Conservation (phyloP, 1,284 basidiomycete species). For the Pholiota adiposa region DNA sequence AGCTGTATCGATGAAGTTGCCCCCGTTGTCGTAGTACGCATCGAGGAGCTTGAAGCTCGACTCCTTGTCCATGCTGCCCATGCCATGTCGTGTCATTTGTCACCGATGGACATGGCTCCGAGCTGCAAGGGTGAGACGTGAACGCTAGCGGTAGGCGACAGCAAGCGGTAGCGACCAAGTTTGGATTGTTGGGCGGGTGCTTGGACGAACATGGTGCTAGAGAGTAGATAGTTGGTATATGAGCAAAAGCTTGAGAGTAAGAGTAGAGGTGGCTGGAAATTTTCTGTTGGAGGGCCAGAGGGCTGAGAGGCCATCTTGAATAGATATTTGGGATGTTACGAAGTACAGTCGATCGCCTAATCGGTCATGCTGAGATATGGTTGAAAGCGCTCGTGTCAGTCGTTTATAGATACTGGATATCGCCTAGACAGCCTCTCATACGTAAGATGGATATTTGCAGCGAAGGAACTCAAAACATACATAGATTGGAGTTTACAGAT, state of each 20-base stretch:
- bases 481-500: no score
- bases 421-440: no score
- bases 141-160: constrained; percentile 26
- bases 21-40: constrained; percentile 24
- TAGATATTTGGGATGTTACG: no score
- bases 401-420: no score
- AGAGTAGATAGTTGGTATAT: not conserved
- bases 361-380: no score
- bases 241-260: not conserved
- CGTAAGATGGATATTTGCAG: no score
- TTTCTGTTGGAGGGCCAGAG: no score
- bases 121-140: constrained; percentile 45
- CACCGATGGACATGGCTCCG: constrained; percentile 58
- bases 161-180: constrained; percentile 23
- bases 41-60: constrained; percentile 52
- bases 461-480: no score
- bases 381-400: no score
- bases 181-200: constrained; percentile 17
- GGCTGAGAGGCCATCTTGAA: no score
- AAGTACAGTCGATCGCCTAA: no score
- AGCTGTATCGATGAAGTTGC: constrained; percentile 5
- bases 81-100: constrained; percentile 32
- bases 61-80: constrained; percentile 48
- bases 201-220: not conserved
- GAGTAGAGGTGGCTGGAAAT: not conserved